Percentiles rank a stretch among this genome's conserved stretches.
Evolutionary conservation across 805 yeast genomes (phyloP).

Genomic region (Candida palmyrensis): DNA sequence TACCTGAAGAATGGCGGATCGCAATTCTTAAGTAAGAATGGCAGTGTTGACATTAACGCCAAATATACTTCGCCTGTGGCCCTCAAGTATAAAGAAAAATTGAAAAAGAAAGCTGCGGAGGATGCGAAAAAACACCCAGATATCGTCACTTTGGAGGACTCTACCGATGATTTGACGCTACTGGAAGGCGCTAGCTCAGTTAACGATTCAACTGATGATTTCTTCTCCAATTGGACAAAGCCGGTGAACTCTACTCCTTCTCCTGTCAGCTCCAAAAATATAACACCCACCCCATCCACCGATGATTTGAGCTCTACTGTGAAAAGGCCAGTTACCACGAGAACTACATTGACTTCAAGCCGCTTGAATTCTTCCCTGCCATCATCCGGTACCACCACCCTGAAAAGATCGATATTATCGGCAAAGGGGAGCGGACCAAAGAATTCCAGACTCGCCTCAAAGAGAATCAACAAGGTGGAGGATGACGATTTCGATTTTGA

Average conservation of each 20-base stretch:
- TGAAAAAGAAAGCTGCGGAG: slow-evolving; percentile 59
- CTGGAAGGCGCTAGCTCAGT: slow-evolving; percentile 27
- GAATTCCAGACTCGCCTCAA: slow-evolving; percentile 52
- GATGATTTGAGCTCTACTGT: slow-evolving; percentile 23
- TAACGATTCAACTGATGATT: slow-evolving; percentile 65
- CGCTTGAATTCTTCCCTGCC: slow-evolving; percentile 13
- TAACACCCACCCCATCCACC: slow-evolving; percentile 38
- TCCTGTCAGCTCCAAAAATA: slow-evolving; percentile 42
- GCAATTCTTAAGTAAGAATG: slow-evolving; percentile 47
- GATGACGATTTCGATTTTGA: slow-evolving; percentile 51
- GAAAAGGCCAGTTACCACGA: slow-evolving; percentile 7
- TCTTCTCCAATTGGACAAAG: slow-evolving; percentile 88
- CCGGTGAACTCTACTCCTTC: slow-evolving; percentile 55
- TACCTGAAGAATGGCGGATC: slow-evolving; percentile 84
- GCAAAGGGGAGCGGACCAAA: slow-evolving; percentile 50
- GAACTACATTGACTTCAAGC: slow-evolving; percentile 11
- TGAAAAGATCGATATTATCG: slow-evolving; percentile 38
- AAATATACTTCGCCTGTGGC: slow-evolving; percentile 84
- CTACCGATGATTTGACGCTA: slow-evolving; percentile 19
- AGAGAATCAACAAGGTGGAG: slow-evolving; percentile 43
- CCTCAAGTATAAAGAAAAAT: slow-evolving; percentile 71
- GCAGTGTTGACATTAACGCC: slow-evolving; percentile 52
- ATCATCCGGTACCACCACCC: slow-evolving; percentile 12
- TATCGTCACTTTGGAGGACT: slow-evolving; percentile 58
- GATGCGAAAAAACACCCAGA: slow-evolving; percentile 75